phyloP scores from a whole-genome alignment of 129 eudicot genomes.

The Helianthus tuberosus region DNA sequence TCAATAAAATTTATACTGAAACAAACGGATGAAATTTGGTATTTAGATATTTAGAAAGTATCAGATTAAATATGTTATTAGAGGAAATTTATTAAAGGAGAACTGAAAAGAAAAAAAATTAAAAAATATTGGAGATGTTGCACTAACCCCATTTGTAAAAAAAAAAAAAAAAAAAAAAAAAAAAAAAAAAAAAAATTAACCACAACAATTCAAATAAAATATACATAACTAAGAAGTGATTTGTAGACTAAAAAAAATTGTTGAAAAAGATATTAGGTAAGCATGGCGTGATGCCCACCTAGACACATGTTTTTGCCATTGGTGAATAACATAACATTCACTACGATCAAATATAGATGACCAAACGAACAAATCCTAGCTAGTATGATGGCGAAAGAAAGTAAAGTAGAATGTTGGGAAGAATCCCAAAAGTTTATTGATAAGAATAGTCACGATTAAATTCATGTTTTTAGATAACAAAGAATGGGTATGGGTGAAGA shows the following conservation, averaged over 20 bases:
- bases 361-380: conserved; percentile 20
- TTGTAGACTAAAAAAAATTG: conserved; percentile 4
- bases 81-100: no score
- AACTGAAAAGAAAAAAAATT: no score
- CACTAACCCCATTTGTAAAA: no score
- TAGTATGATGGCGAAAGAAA: conserved; percentile 26
- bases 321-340: not conserved
- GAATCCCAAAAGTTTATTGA: conserved; percentile 32
- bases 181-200: no score
- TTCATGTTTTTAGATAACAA: conserved; percentile 23
- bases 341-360: not conserved
- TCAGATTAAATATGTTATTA: no score
- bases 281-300: conserved; percentile 13
- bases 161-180: no score
- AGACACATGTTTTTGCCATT: conserved; percentile 19
- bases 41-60: no score
- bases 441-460: conserved; percentile 17
- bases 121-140: no score
- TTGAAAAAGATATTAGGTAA: conserved; percentile 15
- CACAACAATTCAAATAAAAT: no score
- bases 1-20: no score
- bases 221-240: conserved; percentile 11
- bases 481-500: conserved; percentile 27
- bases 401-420: conserved; percentile 23
- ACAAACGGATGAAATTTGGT: no score